These are phyloP conservation scores for Austroboletus rostrupii DNA, from an alignment of 1,284 basidiomycete species.

Conservation along the genomic window DNA sequence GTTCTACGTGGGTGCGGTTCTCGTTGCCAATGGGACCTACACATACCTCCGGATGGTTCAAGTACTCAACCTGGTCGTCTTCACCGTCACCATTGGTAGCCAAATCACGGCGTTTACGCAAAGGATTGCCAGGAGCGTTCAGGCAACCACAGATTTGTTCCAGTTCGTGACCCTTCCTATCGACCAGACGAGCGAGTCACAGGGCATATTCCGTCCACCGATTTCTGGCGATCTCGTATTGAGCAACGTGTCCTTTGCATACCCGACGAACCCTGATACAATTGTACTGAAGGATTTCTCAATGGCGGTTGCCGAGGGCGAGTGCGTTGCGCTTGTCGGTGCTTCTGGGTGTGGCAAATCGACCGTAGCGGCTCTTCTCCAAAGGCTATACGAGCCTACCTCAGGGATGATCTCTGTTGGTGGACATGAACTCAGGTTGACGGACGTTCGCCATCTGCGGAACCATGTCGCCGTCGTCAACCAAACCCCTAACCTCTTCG, in stretches of 20 bases:
- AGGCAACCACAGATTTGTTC: slow-evolving; percentile 78
- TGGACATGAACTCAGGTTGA: slow-evolving; percentile 44
- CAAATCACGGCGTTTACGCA: slow-evolving; percentile 87
- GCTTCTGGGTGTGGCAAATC: slow-evolving; percentile 88
- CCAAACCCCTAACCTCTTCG: slow-evolving; percentile 84
- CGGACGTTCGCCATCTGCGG: slow-evolving; percentile 73
- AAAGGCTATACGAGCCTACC: slow-evolving; percentile 80
- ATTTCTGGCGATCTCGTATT: slow-evolving; percentile 67
- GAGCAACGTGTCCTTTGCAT: slow-evolving; percentile 72
- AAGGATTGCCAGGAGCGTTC: slow-evolving; percentile 73
- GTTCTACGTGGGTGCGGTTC: slow-evolving; percentile 84
- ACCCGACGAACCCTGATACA: slow-evolving; percentile 75
- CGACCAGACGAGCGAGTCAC: slow-evolving; percentile 60
- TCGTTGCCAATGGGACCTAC: slow-evolving; percentile 80
- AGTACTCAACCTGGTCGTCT: slow-evolving; percentile 88
- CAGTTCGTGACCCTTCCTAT: slow-evolving; percentile 60
- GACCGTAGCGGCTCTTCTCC: slow-evolving; percentile 78
- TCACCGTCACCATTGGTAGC: slow-evolving; percentile 88
- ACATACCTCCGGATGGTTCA: slow-evolving; percentile 86
- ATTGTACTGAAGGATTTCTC: slow-evolving; percentile 66
- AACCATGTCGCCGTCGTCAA: slow-evolving; percentile 81
- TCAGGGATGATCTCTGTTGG: slow-evolving; percentile 63
- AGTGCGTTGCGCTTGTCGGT: slow-evolving; percentile 87
- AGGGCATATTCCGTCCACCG: slow-evolving; percentile 67
- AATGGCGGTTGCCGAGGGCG: slow-evolving; percentile 63